These are phyloP conservation scores for Phytophthora tubulina DNA, from an alignment of 352 stramenopile genomes.

Conservation along the genomic window DNA sequence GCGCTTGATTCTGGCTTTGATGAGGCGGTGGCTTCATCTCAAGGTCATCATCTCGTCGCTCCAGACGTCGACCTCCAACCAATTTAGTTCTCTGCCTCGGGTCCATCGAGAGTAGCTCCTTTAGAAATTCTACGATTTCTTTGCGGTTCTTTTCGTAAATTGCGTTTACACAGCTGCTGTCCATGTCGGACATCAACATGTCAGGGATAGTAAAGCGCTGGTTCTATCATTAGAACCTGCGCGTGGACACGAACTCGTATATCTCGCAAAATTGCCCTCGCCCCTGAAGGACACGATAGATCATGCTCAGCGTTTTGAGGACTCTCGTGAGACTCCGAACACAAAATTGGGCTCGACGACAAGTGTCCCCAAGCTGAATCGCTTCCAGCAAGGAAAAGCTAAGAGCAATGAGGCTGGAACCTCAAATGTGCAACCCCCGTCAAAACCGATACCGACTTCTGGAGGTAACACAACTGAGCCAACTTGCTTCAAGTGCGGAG, in stretches of 20 bases:
- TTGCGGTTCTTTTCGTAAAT: constrained; percentile 57
- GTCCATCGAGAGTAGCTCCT: constrained; percentile 62
- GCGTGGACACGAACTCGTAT: not conserved
- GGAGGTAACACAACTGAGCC: not conserved
- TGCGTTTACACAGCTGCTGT: constrained; percentile 4
- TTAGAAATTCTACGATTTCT: constrained; percentile 60
- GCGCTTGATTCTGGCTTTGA: constrained; percentile 1
- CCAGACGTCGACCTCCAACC: constrained; percentile 9
- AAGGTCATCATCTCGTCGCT: not conserved
- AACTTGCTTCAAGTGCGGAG: not conserved
- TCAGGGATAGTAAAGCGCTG: constrained; percentile 9
- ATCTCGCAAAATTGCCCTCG: not conserved
- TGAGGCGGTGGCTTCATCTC: constrained; percentile 21
- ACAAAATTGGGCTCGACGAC: not conserved
- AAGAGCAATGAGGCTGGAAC: not conserved
- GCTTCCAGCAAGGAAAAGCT: not conserved
- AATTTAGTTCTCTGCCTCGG: constrained; percentile 40
- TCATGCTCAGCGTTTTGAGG: not conserved
- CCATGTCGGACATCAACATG: not conserved
- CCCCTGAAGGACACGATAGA: not conserved
- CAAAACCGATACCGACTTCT: not conserved
- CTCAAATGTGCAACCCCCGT: not conserved
- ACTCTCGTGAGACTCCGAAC: not conserved
- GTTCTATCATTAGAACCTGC: constrained; percentile 7
- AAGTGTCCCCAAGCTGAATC: not conserved